A percentile compares a stretch with the other conserved stretches of the same genome.
phyloP scores from a whole-genome alignment of 2,329 filamentous ascomycete species.

The Plenodomus tracheiphilus region DNA sequence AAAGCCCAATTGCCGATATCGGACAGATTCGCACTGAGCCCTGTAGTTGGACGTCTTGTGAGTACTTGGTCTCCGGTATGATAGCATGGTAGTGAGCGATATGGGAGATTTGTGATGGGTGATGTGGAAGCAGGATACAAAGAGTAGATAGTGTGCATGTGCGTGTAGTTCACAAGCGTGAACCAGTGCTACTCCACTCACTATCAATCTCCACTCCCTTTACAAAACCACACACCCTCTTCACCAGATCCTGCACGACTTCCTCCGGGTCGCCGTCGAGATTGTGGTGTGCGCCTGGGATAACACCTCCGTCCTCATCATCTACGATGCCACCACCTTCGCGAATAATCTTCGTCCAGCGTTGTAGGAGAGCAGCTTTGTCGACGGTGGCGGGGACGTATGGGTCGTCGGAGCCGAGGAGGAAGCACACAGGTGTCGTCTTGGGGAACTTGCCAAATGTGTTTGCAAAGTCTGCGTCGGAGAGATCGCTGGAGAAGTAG shows the following conservation, averaged over 20 bases:
- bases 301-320: slow-evolving; percentile 52
- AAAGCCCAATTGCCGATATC: too few relatives aligned
- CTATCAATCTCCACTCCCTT: slow-evolving; percentile 14
- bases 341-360: slow-evolving; percentile 57
- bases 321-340: slow-evolving; percentile 53
- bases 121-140: too few relatives aligned
- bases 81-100: too few relatives aligned
- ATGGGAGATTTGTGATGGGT: too few relatives aligned
- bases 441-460: slow-evolving; percentile 68
- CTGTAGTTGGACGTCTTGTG: too few relatives aligned
- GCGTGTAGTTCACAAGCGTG: slow-evolving; percentile 5
- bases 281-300: slow-evolving; percentile 57
- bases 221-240: slow-evolving; percentile 57
- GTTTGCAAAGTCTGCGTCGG: slow-evolving; percentile 56
- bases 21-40: too few relatives aligned
- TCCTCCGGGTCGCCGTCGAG: slow-evolving; percentile 52
- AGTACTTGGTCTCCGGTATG: too few relatives aligned
- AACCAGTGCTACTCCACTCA: slow-evolving; percentile 3
- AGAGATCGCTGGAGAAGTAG: slow-evolving; percentile 82
- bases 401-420: slow-evolving; percentile 70
- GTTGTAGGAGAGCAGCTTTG: slow-evolving; percentile 59
- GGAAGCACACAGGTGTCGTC: slow-evolving; percentile 60
- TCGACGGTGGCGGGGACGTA: slow-evolving; percentile 63
- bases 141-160: neutral
- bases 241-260: slow-evolving; percentile 54